Evolutionary conservation across 768 basidiomycete genomes (phyloP), one percentile per base, ranked within the genome.

Genomic region (Pleurotus giganteus): DNA sequence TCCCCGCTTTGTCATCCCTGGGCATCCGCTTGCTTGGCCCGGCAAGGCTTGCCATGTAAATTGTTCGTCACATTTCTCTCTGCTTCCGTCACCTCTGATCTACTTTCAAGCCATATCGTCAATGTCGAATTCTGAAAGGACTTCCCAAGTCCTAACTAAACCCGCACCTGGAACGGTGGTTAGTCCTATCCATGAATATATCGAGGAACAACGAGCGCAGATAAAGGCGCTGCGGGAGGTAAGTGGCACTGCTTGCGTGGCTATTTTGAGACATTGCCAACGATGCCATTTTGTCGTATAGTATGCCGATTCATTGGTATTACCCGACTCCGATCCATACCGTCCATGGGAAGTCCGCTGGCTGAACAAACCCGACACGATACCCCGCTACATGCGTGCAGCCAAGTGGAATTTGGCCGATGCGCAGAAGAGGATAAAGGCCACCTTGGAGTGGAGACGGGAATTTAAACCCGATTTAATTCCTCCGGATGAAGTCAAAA

Each of bases 381-480:
- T 85, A 19, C 74, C 81, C 23, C 84, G 92, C 12, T 95, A 94
- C 65, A 84, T 91, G 79, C 84, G 92, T 27, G 90, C 92, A 0
- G 80, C 89, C 2, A 94, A 94, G 63, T 93, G 92, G 91, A 85
- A 85, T 64, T 63, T 85, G 29, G 77, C 79, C 23, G 88, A 95
- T 49, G 91, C 81, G 9, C 83, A 92, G 72, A 85, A 82, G 65
- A 77, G 93, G 47, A 84, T 94, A 57, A 84, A 85, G 65, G 81
- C 77, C 0, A 93, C 91, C 0, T 55, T 94, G 3, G 89, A 91
- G 58, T 94, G 93, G 93, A 77, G 92, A 56, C 74, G 92, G 42
- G 89, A 92, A 53, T 94, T 77, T 66, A 83, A 89, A 67, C 92
- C 93, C 0, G 92, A 95, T 50, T 71, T 94, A 19, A 93, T 94